phyloP scores from a whole-genome alignment of 2,329 filamentous ascomycete species.

The Penicillium digitatum region DNA sequence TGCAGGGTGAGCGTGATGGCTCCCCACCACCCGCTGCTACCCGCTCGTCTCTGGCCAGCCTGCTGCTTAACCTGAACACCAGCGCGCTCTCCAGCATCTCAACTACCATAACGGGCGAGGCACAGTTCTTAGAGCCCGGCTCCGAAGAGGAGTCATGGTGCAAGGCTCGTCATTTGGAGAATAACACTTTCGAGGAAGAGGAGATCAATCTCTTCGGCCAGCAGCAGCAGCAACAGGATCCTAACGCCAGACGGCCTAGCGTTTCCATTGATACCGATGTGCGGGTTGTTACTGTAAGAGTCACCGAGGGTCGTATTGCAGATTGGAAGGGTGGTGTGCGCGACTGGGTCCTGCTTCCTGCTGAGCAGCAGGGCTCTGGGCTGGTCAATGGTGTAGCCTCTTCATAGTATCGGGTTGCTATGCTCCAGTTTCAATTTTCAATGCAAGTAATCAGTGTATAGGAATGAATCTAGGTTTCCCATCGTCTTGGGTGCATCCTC shows the following conservation, averaged over 20 bases:
- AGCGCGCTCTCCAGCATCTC: slow-evolving; percentile 82
- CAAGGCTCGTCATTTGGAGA: slow-evolving; percentile 76
- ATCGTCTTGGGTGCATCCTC: background rate
- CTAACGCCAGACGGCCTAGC: slow-evolving; percentile 41
- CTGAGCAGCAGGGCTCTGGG: slow-evolving; percentile 22
- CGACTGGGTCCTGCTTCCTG: slow-evolving; percentile 59
- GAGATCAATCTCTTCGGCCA: slow-evolving; percentile 45
- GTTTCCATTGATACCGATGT: slow-evolving; percentile 74
- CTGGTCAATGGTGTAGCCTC: slow-evolving; percentile 32
- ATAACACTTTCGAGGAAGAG: slow-evolving; percentile 77
- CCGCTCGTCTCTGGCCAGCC: slow-evolving; percentile 70
- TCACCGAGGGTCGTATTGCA: slow-evolving; percentile 79
- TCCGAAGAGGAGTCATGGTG: slow-evolving; percentile 83
- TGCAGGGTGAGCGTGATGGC: slow-evolving; percentile 55
- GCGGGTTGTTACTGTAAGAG: slow-evolving; percentile 78
- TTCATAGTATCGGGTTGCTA: slow-evolving; percentile 10
- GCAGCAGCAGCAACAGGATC: slow-evolving; percentile 29
- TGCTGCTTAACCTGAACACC: slow-evolving; percentile 88
- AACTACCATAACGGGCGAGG: slow-evolving; percentile 88
- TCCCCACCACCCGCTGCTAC: slow-evolving; percentile 60
- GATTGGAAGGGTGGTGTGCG: slow-evolving; percentile 94
- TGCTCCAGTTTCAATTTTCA: background rate
- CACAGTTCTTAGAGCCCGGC: slow-evolving; percentile 66
- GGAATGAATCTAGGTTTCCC: background rate
- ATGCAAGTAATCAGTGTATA: background rate